A percentile compares a stretch with the other conserved stretches of the same genome.
Conservation (phyloP, 805 yeast genomes). For the Kluyveromyces lactis region DNA sequence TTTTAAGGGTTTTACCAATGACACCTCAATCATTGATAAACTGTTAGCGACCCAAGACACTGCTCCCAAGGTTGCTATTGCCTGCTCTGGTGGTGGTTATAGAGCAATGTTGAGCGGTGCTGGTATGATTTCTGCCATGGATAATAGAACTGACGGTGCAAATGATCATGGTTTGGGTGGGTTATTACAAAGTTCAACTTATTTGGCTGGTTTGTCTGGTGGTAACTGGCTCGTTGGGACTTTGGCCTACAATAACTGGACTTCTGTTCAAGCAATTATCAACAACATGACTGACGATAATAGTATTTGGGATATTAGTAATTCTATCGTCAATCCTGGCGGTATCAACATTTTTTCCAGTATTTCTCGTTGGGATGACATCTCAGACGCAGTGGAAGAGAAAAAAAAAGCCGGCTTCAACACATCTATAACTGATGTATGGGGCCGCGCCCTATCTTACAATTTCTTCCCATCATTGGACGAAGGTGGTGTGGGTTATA, state of each 20-base stretch:
- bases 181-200: slow-evolving; percentile 59
- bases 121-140: slow-evolving; percentile 73
- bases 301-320: slow-evolving; percentile 61
- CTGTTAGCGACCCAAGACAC: slow-evolving; percentile 15
- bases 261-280: slow-evolving; percentile 54
- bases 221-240: slow-evolving; percentile 80
- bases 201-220: slow-evolving; percentile 74
- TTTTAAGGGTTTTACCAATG: slow-evolving; percentile 15
- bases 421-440: slow-evolving; percentile 60
- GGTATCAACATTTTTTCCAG: slow-evolving; percentile 53
- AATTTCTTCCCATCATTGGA: slow-evolving; percentile 59
- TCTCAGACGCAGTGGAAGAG: slow-evolving; percentile 44
- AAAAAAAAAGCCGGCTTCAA: slow-evolving; percentile 60
- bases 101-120: slow-evolving; percentile 85
- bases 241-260: slow-evolving; percentile 62
- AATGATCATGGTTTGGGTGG: slow-evolving; percentile 62
- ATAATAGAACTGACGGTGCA: slow-evolving; percentile 55
- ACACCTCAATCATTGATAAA: slow-evolving; percentile 12
- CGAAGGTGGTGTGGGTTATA: slow-evolving; percentile 56
- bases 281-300: slow-evolving; percentile 25
- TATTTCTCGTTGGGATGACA: slow-evolving; percentile 44
- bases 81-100: slow-evolving; percentile 84
- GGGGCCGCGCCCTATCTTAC: slow-evolving; percentile 72
- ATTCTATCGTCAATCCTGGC: slow-evolving; percentile 55
- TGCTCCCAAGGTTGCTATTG: slow-evolving; percentile 41